Percentiles rank a stretch among this genome's conserved stretches.
These are phyloP conservation scores for Terfezia claveryi DNA, from an alignment of 495 filamentous ascomycete species.

Conservation along the genomic window DNA sequence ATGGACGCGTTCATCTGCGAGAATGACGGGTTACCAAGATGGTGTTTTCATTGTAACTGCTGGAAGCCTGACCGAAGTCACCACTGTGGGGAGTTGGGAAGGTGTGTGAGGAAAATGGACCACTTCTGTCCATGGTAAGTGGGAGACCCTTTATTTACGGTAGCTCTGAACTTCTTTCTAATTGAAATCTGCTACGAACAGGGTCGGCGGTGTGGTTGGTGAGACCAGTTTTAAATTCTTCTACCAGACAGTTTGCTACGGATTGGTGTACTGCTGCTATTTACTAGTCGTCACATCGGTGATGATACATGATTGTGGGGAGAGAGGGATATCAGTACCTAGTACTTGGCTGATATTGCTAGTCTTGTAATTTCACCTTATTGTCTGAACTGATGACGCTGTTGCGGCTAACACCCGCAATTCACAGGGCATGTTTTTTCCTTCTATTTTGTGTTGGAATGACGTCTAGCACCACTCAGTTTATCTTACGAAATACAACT, in stretches of 20 bases:
- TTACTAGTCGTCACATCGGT: constrained; percentile 36
- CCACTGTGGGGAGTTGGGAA: constrained; percentile 57
- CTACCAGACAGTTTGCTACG: constrained; percentile 58
- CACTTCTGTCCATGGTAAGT: constrained; percentile 78
- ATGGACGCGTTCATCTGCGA: constrained; percentile 69
- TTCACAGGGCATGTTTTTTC: constrained; percentile 33
- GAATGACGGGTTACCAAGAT: constrained; percentile 52
- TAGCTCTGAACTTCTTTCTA: neutral
- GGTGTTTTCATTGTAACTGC: constrained; percentile 55
- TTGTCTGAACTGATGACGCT: neutral
- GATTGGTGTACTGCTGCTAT: constrained; percentile 41
- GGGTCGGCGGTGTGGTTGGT: constrained; percentile 73
- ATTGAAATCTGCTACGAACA: constrained; percentile 5
- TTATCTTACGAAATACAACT: constrained; percentile 48
- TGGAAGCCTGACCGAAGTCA: constrained; percentile 74
- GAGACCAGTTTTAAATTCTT: constrained; percentile 82
- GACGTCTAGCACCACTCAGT: constrained; percentile 43
- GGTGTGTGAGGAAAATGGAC: constrained; percentile 76
- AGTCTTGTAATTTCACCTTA: constrained; percentile 5
- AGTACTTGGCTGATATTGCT: neutral
- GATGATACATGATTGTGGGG: constrained; percentile 23
- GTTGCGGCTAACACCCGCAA: constrained; percentile 2
- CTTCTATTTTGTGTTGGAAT: constrained; percentile 54
- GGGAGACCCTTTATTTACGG: neutral
- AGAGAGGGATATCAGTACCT: too few species aligned